Percentiles rank a stretch among this genome's conserved stretches.
phyloP scores from a whole-genome alignment of 2,329 filamentous ascomycete genomes.

The Paecilomyces formosus region DNA sequence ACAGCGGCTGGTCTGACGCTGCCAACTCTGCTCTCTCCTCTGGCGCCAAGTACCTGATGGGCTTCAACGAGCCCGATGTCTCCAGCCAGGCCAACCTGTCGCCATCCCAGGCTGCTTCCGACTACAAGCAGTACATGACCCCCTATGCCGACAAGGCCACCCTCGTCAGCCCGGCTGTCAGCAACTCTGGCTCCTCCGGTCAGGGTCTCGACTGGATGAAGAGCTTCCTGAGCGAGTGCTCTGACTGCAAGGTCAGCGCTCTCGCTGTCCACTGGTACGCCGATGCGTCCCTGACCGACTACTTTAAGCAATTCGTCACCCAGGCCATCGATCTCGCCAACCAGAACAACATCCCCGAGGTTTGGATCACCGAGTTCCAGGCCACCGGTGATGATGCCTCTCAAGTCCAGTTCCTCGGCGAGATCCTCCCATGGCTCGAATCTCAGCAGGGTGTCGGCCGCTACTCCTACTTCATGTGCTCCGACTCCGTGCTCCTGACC shows the following conservation, averaged over 20 bases:
- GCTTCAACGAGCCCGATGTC: slow-evolving; percentile 42
- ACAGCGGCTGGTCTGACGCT: slow-evolving; percentile 26
- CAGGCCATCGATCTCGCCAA: slow-evolving; percentile 26
- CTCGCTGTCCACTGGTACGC: slow-evolving; percentile 42
- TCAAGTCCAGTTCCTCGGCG: slow-evolving; percentile 27
- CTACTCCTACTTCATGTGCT: slow-evolving; percentile 37
- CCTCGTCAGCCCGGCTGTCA: slow-evolving; percentile 36
- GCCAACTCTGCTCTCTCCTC: slow-evolving; percentile 26
- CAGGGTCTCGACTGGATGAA: slow-evolving; percentile 35
- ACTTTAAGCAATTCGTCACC: slow-evolving; percentile 31
- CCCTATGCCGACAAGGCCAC: slow-evolving; percentile 27
- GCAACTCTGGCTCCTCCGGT: slow-evolving; percentile 24
- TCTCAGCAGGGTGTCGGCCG: slow-evolving; percentile 26
- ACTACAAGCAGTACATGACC: slow-evolving; percentile 32
- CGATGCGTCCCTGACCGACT: slow-evolving; percentile 12
- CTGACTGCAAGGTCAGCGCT: slow-evolving; percentile 31
- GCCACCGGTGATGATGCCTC: slow-evolving; percentile 17
- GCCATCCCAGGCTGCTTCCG: slow-evolving; percentile 26
- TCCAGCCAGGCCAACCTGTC: slow-evolving; percentile 30
- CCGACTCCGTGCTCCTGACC: slow-evolving; percentile 24
- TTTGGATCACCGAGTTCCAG: slow-evolving; percentile 42
- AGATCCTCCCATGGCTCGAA: slow-evolving; percentile 34
- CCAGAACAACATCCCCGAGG: slow-evolving; percentile 25
- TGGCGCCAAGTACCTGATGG: slow-evolving; percentile 31
- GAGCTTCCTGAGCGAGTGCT: slow-evolving; percentile 31